Conservation (phyloP, 2,329 filamentous ascomycete genomes). For the Fusarium dlaminii region DNA sequence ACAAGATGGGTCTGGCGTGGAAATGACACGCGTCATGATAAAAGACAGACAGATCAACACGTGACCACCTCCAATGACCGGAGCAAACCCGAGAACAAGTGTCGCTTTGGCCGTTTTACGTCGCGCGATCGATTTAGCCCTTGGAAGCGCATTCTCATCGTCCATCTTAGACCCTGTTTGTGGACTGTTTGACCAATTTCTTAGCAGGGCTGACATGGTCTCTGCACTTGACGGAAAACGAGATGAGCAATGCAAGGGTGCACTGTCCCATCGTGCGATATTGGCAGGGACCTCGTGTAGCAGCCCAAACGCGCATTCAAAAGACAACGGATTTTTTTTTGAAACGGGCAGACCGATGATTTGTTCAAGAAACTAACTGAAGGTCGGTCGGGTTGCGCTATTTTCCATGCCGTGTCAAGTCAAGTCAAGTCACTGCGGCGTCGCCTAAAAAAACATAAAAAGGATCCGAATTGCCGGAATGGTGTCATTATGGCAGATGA, state of each 20-base stretch:
- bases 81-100: not conserved
- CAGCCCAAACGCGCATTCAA: not conserved
- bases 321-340: not conserved
- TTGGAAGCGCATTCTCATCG: not conserved
- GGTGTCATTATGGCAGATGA: conserved; percentile 17
- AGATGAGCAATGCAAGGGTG: not conserved
- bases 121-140: not conserved
- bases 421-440: not conserved
- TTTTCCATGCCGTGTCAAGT: not conserved
- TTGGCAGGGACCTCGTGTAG: not conserved
- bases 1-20: not conserved
- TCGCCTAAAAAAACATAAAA: not conserved
- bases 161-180: not conserved
- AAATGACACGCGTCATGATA: not conserved
- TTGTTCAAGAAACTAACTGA: not conserved
- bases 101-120: not conserved
- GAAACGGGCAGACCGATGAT: conserved; percentile 7
- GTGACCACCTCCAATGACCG: not conserved
- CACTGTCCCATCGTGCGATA: not conserved
- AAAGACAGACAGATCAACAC: not conserved
- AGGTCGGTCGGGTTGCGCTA: not conserved
- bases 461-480: not conserved
- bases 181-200: not conserved
- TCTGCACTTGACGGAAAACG: not conserved
- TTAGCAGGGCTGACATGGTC: conserved; percentile 16